Evolutionary conservation across 139 green algal species (phyloP).

Genomic region (Eudorina sp.): DNA sequence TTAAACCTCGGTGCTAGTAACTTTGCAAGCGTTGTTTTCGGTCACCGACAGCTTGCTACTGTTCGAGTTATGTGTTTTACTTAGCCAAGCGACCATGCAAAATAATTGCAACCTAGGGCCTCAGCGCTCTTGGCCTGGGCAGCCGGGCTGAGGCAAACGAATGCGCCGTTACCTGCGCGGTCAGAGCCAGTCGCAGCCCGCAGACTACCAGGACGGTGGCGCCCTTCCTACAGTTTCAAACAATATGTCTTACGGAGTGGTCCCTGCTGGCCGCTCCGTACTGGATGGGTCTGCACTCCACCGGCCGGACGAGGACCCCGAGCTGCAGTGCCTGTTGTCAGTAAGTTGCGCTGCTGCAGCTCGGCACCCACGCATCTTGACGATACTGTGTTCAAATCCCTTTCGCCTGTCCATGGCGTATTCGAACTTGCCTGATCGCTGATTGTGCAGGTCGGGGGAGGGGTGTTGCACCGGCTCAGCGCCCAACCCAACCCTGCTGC

Average conservation of each 20-base stretch:
- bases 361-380: no score
- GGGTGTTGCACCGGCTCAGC: no score
- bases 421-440: no score
- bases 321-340: conserved; percentile 17
- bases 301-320: background rate
- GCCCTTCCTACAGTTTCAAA: background rate
- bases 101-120: background rate
- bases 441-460: no score
- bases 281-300: background rate
- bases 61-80: no score
- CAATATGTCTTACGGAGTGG: conserved; percentile 27
- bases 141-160: background rate
- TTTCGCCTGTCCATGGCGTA: no score
- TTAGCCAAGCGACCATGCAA: no score
- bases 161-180: conserved; percentile 17
- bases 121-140: background rate
- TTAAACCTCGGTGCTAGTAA: no score
- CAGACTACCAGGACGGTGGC: background rate
- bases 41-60: no score
- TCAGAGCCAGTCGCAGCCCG: background rate
- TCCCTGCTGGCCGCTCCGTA: background rate
- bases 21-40: no score
- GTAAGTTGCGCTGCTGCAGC: background rate
- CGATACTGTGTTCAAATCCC: no score
- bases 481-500: no score